Base-by-base conservation (phyloP, 164 flowering plant species). In the Paratinospora sagittata region DNA sequence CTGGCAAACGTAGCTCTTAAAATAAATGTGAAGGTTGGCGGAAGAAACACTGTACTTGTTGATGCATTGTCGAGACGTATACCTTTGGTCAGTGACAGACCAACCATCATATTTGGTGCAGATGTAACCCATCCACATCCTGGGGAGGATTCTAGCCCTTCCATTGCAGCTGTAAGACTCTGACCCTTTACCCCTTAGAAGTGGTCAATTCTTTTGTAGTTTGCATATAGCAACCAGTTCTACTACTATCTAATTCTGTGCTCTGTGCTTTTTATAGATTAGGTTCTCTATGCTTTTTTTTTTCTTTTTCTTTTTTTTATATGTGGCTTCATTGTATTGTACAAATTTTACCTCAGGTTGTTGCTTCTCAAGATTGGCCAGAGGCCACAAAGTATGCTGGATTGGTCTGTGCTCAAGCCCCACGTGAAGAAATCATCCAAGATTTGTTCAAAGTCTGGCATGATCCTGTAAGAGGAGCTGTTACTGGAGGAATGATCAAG, bases 351-450 rank as follows among this genome's bases (percentile, higher is more conserved):
- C 27, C 9, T 17, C 67, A 90, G 92, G 92, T 90, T 67, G 96
- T 88, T n/a, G 96, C 91, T 7, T 90, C 92, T 21, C 91, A 87
- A 80, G 96, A 90, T 69, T 90, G 92, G 96, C 96, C 96, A 0
- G 92, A 88, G 76, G 69, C 87, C 27, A 90, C 96, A 0, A 88
- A 88, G 72, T 90, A 90, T 79, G 92, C 89, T 71, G 92, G 92
- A 62, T 70, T 90, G 79, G 92, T 90, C 57, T 81, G 89, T 82
- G 88, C 92, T 67, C 95, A 90, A 81, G 85, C 88, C 26, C 95
- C 88, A 77, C 83, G 95, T 9, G 90, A 90, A 68, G 95, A 90
- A 77, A 82, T 90, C 24, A 90, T 90, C 57, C 87, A 87, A 67
- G 96, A 90, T 76, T 81, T 90, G 19, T 87, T 52, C 69, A 88